Conservation (phyloP, 2,329 filamentous ascomycete genomes). For the Chaetomium olivaceum region DNA sequence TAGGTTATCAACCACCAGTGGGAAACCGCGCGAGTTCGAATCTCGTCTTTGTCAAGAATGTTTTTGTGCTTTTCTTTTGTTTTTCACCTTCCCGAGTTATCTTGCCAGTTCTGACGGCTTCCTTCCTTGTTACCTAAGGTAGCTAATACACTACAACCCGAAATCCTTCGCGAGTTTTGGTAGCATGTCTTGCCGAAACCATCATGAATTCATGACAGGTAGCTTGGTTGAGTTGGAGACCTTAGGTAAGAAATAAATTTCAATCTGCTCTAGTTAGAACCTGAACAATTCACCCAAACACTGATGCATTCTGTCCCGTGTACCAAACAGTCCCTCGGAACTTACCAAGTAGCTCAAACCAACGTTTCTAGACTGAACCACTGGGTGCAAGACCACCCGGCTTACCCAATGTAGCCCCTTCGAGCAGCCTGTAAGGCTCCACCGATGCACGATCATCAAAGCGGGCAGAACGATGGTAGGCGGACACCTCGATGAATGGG, state of each 20-base stretch:
- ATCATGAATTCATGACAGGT: too few species aligned
- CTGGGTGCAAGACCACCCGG: background rate
- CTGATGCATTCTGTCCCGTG: background rate
- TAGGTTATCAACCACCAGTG: constrained; percentile 9
- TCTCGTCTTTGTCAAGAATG: constrained; percentile 12
- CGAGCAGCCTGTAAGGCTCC: background rate
- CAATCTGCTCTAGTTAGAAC: too few species aligned
- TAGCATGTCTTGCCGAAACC: too few species aligned
- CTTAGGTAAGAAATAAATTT: too few species aligned
- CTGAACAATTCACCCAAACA: background rate
- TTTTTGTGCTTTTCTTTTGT: background rate
- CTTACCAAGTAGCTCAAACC: background rate
- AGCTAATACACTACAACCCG: too few species aligned
- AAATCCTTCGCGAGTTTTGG: too few species aligned
- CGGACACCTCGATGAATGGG: background rate
- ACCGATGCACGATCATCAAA: background rate
- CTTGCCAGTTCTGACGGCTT: too few species aligned
- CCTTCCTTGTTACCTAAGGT: too few species aligned
- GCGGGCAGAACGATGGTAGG: background rate
- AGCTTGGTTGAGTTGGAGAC: too few species aligned
- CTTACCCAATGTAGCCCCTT: background rate
- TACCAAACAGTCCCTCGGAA: background rate
- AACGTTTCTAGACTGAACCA: background rate
- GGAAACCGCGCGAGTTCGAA: constrained; percentile 18
- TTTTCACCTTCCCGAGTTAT: too few species aligned